Percentiles rank a stretch among this genome's conserved stretches.
Evolutionary conservation across 257 asterid species (phyloP).

Genomic region (Solanum piurae): DNA sequence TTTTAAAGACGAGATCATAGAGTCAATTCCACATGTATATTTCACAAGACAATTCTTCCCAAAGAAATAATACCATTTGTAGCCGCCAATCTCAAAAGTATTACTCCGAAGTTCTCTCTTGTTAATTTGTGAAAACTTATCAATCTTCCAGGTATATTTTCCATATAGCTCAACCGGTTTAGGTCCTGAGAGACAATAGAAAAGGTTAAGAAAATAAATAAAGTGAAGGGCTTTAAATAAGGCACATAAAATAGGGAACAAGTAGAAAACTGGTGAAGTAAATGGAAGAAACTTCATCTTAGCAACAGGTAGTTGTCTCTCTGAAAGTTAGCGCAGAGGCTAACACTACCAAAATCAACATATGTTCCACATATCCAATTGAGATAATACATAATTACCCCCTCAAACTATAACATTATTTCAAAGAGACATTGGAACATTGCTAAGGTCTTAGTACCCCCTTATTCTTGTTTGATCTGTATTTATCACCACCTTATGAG

Average conservation of each 20-base stretch:
- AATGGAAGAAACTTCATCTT: not conserved
- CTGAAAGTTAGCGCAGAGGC: not conserved
- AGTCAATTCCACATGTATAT: not conserved
- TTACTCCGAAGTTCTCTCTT: constrained; percentile 44
- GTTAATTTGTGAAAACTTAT: constrained; percentile 36
- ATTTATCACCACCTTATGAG: not conserved
- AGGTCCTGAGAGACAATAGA: constrained; percentile 16
- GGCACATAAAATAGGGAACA: not conserved
- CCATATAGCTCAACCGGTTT: constrained; percentile 31
- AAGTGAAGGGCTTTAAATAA: not conserved
- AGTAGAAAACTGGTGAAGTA: not conserved
- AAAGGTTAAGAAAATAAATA: not conserved
- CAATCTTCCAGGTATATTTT: constrained; percentile 43
- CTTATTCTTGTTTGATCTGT: not conserved
- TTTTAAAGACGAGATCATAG: not conserved
- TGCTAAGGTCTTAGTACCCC: not conserved
- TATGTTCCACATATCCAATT: not conserved
- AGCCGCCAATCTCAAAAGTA: constrained; percentile 37
- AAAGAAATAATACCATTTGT: constrained; percentile 27
- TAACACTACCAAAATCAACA: not conserved
- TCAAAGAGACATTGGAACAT: not conserved
- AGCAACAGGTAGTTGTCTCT: not conserved
- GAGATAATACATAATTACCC: not conserved
- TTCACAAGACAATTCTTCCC: not conserved
- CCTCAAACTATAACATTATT: not conserved